Conservation (phyloP, 2,329 filamentous ascomycete genomes). For the Aspergillus arachidicola region DNA sequence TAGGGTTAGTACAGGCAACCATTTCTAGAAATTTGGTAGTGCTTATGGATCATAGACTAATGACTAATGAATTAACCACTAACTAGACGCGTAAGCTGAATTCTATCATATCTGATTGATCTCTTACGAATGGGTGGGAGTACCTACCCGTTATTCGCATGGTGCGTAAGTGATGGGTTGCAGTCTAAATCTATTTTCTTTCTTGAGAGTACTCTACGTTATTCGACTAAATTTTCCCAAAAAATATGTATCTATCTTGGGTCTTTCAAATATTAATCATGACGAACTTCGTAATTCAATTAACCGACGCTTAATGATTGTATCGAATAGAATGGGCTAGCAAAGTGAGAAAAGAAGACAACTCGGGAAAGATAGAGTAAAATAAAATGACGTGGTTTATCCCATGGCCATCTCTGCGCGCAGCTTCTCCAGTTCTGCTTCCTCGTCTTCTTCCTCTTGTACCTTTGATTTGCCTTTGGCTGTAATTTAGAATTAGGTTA, state of each 20-base stretch:
- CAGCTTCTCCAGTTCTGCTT: constrained; percentile 88
- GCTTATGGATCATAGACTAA: too few species aligned
- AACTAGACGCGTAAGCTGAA: not conserved
- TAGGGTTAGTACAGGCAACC: not conserved
- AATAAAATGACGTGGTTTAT: constrained; percentile 19
- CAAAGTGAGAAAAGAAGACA: not conserved
- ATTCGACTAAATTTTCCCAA: not conserved
- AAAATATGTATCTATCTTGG: not conserved
- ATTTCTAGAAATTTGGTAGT: not conserved
- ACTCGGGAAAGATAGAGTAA: constrained; percentile 4
- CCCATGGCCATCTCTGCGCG: constrained; percentile 98
- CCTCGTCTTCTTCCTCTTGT: constrained; percentile 86
- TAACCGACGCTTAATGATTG: constrained; percentile 2
- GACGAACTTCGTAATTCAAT: constrained; percentile 2
- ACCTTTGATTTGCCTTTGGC: constrained; percentile 52
- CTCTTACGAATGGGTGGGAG: not conserved
- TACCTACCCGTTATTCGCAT: not conserved
- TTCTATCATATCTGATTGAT: not conserved
- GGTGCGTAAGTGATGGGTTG: not conserved
- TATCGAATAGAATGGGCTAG: constrained; percentile 2
- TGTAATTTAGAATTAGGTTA: constrained; percentile 21
- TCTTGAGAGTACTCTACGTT: not conserved
- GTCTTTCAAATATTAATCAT: not conserved
- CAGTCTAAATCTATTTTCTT: not conserved
- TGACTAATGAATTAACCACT: too few species aligned